phyloP scores from a whole-genome alignment of 1,139 yeast genomes.

The Zygoascus meyerae region DNA sequence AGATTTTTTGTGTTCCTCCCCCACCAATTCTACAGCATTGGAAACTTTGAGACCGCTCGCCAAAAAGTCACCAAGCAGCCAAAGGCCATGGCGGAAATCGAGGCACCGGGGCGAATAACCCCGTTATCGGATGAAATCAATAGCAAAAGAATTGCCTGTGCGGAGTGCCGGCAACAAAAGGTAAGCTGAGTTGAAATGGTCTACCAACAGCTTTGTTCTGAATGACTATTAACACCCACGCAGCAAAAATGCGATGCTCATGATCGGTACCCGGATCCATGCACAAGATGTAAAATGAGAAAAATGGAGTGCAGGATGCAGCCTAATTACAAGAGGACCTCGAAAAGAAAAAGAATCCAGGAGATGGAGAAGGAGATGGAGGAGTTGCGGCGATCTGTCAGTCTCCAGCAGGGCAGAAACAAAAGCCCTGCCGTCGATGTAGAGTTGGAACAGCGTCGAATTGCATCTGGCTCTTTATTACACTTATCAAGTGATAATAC shows the following conservation, averaged over 20 bases:
- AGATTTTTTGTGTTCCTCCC: too few relatives aligned
- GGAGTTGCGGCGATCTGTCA: constrained; percentile 43
- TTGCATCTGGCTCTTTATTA: constrained; percentile 19
- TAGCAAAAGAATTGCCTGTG: constrained; percentile 74
- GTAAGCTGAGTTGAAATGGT: constrained; percentile 20
- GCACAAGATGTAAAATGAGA: constrained; percentile 72
- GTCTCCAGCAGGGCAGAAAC: background rate
- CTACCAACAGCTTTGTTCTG: constrained; percentile 10
- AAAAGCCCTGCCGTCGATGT: constrained; percentile 7
- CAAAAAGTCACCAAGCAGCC: too few relatives aligned
- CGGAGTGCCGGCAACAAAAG: constrained; percentile 94
- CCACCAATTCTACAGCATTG: too few relatives aligned
- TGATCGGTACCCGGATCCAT: constrained; percentile 71
- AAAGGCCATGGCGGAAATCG: constrained; percentile 5
- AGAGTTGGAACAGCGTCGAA: constrained; percentile 18
- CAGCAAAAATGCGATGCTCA: constrained; percentile 75
- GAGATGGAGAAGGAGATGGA: constrained; percentile 76
- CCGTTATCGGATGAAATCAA: constrained; percentile 13
- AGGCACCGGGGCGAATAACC: constrained; percentile 1
- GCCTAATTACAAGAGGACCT: constrained; percentile 79
- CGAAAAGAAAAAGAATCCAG: constrained; percentile 69
- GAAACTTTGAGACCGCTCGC: too few relatives aligned
- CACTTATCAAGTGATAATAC: constrained; percentile 14
- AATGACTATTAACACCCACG: background rate
- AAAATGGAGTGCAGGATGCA: constrained; percentile 65